Percentiles rank a stretch among this genome's conserved stretches.
Evolutionary conservation across 2,329 filamentous ascomycete species (phyloP).

Genomic region (Cadophora sp.): DNA sequence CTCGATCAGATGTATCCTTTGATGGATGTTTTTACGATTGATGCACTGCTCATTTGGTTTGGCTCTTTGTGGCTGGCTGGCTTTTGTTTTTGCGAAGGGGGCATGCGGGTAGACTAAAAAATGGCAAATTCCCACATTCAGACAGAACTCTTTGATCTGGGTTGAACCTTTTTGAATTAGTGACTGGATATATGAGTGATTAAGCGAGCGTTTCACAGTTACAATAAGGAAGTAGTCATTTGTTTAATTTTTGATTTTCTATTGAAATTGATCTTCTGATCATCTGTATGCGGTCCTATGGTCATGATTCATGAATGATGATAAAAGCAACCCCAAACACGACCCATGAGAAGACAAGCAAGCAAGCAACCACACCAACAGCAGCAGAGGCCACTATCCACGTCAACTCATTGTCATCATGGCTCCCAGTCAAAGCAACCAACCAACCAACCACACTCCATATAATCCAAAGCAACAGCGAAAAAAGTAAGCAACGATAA

Average conservation of each 20-base stretch:
- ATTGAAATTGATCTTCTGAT: slow-evolving; percentile 20
- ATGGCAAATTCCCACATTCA: slow-evolving; percentile 41
- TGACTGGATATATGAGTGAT: background rate
- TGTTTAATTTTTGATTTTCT: slow-evolving; percentile 27
- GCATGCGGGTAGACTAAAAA: slow-evolving; percentile 39
- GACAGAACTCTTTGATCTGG: background rate
- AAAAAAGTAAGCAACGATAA: slow-evolving; percentile 13
- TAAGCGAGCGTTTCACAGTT: background rate
- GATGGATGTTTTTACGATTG: slow-evolving; percentile 19
- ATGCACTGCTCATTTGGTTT: slow-evolving; percentile 29
- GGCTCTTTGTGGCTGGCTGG: slow-evolving; percentile 16
- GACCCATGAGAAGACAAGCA: slow-evolving; percentile 17
- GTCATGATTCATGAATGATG: slow-evolving; percentile 29
- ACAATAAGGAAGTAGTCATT: background rate
- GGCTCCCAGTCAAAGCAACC: slow-evolving; percentile 22
- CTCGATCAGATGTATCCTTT: slow-evolving; percentile 8
- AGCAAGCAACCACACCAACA: slow-evolving; percentile 22
- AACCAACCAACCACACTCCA: slow-evolving; percentile 26
- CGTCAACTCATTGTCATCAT: slow-evolving; percentile 26
- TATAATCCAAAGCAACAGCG: slow-evolving; percentile 21
- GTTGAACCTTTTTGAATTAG: background rate
- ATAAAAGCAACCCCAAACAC: slow-evolving; percentile 19
- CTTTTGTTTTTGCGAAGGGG: slow-evolving; percentile 16
- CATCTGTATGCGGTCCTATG: slow-evolving; percentile 20
- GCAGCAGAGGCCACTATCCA: slow-evolving; percentile 23